Base-by-base conservation (phyloP, 768 basidiomycete genomes). In the Lactarius sanguifluus region DNA sequence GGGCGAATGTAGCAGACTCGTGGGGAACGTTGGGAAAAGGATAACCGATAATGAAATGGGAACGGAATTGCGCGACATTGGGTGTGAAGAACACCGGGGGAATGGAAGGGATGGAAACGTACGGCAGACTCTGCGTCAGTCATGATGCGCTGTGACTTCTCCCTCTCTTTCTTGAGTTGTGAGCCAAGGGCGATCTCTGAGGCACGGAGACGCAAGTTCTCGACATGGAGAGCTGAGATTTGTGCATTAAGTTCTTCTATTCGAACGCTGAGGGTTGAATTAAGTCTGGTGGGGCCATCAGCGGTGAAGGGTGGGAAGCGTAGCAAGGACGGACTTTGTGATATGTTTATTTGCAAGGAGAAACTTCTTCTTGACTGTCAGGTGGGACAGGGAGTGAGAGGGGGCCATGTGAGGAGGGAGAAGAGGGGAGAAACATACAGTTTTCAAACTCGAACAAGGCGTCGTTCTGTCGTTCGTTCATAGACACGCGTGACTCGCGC, bases 291-390 rank as follows among this genome's bases (percentile, higher is more conserved):
- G 59, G 40, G 47, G 54, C 5, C 36, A 45, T 73, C 32, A 72
- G 64, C 8, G 28, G 38, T 38, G 47, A 40, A 32, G 67, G n/a
- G 41, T 7, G 58, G 20, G 13, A 16, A 57, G 54, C n/a, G 50
- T 28, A 59, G 36, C n/a, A 60, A 58, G 61, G 62, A 63, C 34
- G 18, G 20, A 92, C 91, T 93, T 94, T 30, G 92, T 92, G 74
- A 94, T 94, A 78, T 93, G 92, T 77, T 92, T 93, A 79, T 94
- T 94, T 65, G 91, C 91, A 66, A 92, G 87, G 25, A 94, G 81
- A 73, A 92, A 93, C 79, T 92, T 93, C 86, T 91, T 92, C 87
- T 93, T 93, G 81, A 93, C 92, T 94, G 74, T 52, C 63, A 69
- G 69, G 77, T 70, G 75, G 76, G 76, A 81, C 40, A 36, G 76